Evolutionary conservation across 2,329 filamentous ascomycete genomes (phyloP).

Genomic region (Falciphora oryzae): DNA sequence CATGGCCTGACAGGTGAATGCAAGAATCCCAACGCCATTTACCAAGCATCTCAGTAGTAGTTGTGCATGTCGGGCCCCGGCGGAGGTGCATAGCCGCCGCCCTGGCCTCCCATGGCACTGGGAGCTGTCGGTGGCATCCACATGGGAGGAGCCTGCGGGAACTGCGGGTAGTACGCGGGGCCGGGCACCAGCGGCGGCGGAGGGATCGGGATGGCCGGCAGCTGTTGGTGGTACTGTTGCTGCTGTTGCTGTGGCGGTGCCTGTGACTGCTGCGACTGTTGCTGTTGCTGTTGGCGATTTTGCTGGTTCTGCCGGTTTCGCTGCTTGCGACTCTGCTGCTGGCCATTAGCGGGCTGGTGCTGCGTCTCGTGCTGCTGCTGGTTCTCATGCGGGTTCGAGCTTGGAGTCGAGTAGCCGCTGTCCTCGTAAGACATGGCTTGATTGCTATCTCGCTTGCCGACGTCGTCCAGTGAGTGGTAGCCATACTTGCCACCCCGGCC

Average conservation of each 20-base stretch:
- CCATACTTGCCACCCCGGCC: conserved; percentile 10
- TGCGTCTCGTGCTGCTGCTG: background rate
- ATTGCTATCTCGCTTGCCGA: conserved; percentile 10
- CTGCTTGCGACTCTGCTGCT: background rate
- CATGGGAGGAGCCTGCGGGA: background rate
- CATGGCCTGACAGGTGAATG: no score
- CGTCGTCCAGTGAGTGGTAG: conserved; percentile 18
- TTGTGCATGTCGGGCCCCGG: conserved; percentile 7
- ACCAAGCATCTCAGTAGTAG: background rate
- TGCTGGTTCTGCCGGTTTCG: background rate
- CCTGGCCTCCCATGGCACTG: background rate
- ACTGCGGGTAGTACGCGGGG: conserved; percentile 3
- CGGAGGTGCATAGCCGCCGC: background rate
- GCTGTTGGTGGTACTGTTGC: conserved; percentile 3
- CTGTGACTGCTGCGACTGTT: background rate
- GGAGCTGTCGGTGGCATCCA: conserved; percentile 4
- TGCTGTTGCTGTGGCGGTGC: conserved; percentile 2
- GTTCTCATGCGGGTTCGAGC: background rate
- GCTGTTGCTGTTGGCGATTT: conserved; percentile 4
- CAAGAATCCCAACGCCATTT: no score
- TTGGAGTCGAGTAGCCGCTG: conserved; percentile 1
- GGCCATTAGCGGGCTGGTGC: background rate
- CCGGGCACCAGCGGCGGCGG: conserved; percentile 6
- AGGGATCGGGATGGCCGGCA: background rate
- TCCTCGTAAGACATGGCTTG: conserved; percentile 10